Evolutionary conservation across 129 eudicot genomes (phyloP), one percentile per base, ranked within the genome.

Genomic region (Lonicera japonica): DNA sequence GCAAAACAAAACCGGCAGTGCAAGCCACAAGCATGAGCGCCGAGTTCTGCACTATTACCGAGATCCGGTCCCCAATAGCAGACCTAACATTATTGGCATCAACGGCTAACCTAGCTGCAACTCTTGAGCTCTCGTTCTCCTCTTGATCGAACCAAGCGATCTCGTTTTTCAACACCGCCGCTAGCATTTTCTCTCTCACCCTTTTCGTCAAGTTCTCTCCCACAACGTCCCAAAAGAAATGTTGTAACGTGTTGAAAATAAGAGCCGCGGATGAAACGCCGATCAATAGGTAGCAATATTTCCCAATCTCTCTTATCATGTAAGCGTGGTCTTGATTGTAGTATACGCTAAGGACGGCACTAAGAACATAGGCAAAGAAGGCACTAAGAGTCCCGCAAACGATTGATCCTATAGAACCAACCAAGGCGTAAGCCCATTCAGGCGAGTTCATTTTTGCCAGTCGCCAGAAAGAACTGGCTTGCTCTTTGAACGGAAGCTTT

Each of bases 101-200:
- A 5, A 92, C 76, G 24, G 95, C 79, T 57, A 92, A 61, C 76
- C 98, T 75, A 2, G 91, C 96, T 6, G 98, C 88, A 2, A 92
- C 76, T 39, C 95, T 73, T 8, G 98, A 89, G 73, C 98, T 92
- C 73, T 85, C 98, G 18, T 92, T 92, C 73, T 87, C 98, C 25
- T 92, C 98, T 65, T 80, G 95, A 74, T 92, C 96, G 34, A 92
- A 92, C 98, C 98, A 92, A 6, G 95, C 98, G 88, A 87, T 82
- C 68, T 92, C 98, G 5, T 87, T 94, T 69, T 81, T 94, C 38
- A 94, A 58, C 38, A 94, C 95, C 5, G 96, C 91, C 1, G 74
- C 82, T 65, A 94, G 54, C 95, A 94, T 80, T 63, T 85, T 88
- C 82, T 94, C 96, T 17, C 99, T 68, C 21, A 88, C 96, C 51